Conservation (phyloP, 371 early-diverging fungal species). For the Coemansia sp. region DNA sequence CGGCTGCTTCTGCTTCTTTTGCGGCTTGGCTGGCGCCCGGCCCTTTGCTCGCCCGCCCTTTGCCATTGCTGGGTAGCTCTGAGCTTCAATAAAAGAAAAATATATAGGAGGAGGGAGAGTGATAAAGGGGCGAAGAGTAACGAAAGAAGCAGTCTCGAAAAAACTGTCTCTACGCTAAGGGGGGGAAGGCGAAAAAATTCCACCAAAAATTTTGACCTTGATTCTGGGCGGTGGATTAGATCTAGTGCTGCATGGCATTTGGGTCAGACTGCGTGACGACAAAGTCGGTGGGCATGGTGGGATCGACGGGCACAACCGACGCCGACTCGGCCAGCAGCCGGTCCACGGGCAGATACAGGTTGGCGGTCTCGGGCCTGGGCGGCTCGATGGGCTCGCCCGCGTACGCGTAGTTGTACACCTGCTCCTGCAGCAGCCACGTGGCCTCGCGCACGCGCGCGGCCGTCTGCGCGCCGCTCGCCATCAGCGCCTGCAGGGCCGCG, state of each 20-base stretch:
- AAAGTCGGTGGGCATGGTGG: constrained; percentile 31
- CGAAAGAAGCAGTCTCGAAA: no score
- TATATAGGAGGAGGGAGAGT: background rate
- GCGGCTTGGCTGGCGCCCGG: background rate
- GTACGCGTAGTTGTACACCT: constrained; percentile 84
- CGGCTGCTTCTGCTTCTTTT: background rate
- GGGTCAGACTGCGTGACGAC: constrained; percentile 12
- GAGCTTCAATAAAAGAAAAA: background rate
- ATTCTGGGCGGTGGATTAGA: background rate
- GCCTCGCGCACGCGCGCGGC: constrained; percentile 60
- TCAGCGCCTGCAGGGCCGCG: constrained; percentile 20
- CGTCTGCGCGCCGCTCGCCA: constrained; percentile 25
- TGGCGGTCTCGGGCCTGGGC: constrained; percentile 64
- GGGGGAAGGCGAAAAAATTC: background rate
- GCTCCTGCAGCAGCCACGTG: constrained; percentile 90
- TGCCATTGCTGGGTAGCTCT: background rate
- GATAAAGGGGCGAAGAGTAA: no score
- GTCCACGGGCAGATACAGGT: constrained; percentile 66
- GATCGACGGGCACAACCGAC: constrained; percentile 19
- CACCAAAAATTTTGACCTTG: background rate
- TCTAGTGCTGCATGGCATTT: constrained; percentile 8
- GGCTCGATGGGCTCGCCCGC: constrained; percentile 54
- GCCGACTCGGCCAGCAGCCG: constrained; percentile 29
- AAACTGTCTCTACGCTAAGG: no score
- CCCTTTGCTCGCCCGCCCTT: constrained; percentile 2